Base-by-base conservation (phyloP, 805 yeast genomes). In the Barnettozyma botsteinii region DNA sequence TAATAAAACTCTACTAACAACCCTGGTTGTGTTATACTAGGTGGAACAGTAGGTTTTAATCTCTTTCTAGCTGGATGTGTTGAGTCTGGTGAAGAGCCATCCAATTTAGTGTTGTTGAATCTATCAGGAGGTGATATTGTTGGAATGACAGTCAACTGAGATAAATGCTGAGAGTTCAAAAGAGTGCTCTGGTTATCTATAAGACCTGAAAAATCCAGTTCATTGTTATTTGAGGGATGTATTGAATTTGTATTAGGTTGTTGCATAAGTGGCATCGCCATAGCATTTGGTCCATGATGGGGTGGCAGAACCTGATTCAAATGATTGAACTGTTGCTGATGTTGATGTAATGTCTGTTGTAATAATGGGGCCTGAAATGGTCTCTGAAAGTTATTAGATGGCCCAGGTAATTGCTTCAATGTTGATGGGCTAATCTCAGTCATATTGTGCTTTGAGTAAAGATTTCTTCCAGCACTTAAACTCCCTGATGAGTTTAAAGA, bases 21-120 rank as follows among this genome's bases (percentile, higher is more conserved):
- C 5, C 47, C 47, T 5, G 47, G 36, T 17, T 43, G 43, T 7
- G 31, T 20, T 23, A 45, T 17, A 31, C 36, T 36, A 25, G 35
- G 21, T 26, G 51, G 27, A 22, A 45, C n/a, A 14, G 3, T 25
- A 25, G 40, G 9, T 33, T 31, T 37, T 7, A 30, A 14, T 23
- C 33, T 37, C 21, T 41, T 41, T 4, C 39, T 25, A 29, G 13
- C 25, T 7, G 7, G 12, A 12, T 27, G 15, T 38, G 40, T 33
- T 25, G 29, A 19, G 6, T 36, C 21, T 6, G 37, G 33, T 25
- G 41, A 33, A 10, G 37, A 29, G 12, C 25, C 23, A 12, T 24
- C 31, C 11, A 27, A 4, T 23, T 27, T 32, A 10, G 27, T 35
- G 10, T 9, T 17, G 15, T 33, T 25, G 12, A 20, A 15, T 15